phyloP scores from a whole-genome alignment of 148 eudicot species.

The Hydrangea macrophylla region DNA sequence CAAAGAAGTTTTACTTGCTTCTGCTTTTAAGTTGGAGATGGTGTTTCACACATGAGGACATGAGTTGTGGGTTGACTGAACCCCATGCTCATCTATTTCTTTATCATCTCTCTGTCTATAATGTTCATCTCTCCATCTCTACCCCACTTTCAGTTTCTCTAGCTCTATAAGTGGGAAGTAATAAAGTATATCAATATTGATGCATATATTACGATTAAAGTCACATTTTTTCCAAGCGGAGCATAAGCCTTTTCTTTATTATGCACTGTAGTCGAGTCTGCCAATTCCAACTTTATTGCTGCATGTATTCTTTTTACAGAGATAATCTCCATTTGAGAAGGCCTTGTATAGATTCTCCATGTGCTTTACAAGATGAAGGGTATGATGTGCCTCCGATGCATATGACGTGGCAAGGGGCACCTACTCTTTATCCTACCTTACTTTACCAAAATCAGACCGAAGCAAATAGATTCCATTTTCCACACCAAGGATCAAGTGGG shows the following conservation, averaged over 20 bases:
- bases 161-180: too few relatives aligned
- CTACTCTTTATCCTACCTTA: conserved; percentile 45
- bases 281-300: conserved; percentile 15
- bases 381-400: conserved; percentile 36
- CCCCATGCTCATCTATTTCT: too few relatives aligned
- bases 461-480: conserved; percentile 39
- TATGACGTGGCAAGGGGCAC: conserved; percentile 33
- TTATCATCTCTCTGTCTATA: too few relatives aligned
- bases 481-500: conserved; percentile 36
- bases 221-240: too few relatives aligned
- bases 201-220: too few relatives aligned
- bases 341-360: conserved; percentile 40
- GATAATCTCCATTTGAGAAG: conserved; percentile 29
- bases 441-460: conserved; percentile 54
- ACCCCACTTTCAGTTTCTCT: too few relatives aligned
- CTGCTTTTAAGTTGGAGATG: too few relatives aligned
- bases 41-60: too few relatives aligned
- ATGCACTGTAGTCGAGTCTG: conserved; percentile 1
- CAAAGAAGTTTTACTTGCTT: too few relatives aligned
- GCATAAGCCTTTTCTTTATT: conserved; percentile 8
- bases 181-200: too few relatives aligned
- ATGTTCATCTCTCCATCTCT: too few relatives aligned
- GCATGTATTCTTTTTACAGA: conserved; percentile 30
- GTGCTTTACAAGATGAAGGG: conserved; percentile 30
- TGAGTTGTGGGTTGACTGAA: too few relatives aligned